Conservation (phyloP, 495 filamentous ascomycete species). For the Penicillium salamii region DNA sequence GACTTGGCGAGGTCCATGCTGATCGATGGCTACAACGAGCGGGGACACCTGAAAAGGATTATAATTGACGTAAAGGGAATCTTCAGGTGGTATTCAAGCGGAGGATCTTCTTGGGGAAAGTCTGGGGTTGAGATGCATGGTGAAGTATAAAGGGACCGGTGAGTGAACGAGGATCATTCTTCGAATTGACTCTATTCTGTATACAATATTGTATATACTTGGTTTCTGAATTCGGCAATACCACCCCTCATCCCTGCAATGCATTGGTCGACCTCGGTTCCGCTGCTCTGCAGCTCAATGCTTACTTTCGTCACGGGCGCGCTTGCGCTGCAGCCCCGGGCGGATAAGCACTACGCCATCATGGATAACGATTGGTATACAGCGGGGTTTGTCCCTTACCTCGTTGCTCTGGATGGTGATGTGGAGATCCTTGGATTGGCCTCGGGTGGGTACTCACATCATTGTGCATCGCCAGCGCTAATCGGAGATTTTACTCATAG, state of each 20-base stretch:
- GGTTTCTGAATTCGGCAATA: background rate
- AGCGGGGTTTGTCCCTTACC: constrained; percentile 29
- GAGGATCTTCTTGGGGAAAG: background rate
- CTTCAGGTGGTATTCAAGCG: constrained; percentile 1
- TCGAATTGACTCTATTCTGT: background rate
- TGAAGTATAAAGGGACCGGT: constrained; percentile 16
- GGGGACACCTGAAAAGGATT: constrained; percentile 11
- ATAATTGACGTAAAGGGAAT: constrained; percentile 10
- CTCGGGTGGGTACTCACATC: constrained; percentile 13
- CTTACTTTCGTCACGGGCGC: constrained; percentile 11
- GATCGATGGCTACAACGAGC: constrained; percentile 8
- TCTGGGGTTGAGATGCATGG: background rate
- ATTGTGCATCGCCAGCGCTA: background rate
- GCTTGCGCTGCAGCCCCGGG: constrained; percentile 7
- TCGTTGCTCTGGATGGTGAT: constrained; percentile 27
- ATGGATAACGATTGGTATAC: constrained; percentile 38
- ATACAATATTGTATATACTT: background rate
- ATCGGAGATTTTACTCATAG: constrained; percentile 4
- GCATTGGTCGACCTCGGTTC: constrained; percentile 13
- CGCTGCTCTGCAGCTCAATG: constrained; percentile 17
- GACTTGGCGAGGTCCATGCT: constrained; percentile 9
- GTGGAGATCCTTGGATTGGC: constrained; percentile 29
- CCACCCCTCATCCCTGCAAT: constrained; percentile 3
- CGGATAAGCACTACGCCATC: constrained; percentile 25
- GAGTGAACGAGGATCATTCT: constrained; percentile 1